Evolutionary conservation across 768 basidiomycete genomes (phyloP).

Genomic region (Suillus brevipes): DNA sequence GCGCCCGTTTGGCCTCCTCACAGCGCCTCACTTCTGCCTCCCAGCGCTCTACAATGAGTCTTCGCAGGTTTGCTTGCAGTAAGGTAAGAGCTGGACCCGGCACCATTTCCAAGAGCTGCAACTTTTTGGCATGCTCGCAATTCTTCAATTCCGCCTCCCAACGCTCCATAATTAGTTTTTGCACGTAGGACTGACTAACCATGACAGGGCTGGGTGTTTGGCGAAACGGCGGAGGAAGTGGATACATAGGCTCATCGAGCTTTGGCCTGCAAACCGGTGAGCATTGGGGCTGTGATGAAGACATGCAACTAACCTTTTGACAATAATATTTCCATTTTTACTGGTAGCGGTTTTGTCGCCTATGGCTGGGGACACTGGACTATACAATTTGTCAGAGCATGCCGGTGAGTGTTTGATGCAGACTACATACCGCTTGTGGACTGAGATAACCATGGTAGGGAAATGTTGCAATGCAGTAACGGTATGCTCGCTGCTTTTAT

Average conservation of each 20-base stretch:
- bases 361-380: neutral
- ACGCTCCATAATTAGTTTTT: neutral
- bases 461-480: neutral
- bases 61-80: neutral
- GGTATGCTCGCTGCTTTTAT: neutral
- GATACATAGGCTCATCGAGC: neutral
- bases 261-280: neutral
- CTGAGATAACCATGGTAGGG: neutral
- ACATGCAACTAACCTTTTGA: constrained; percentile 1
- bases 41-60: neutral
- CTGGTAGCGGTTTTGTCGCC: neutral
- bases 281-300: neutral
- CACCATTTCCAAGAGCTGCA: neutral
- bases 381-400: neutral
- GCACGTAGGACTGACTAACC: neutral
- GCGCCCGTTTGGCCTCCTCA: neutral
- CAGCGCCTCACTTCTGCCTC: neutral
- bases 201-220: neutral
- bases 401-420: neutral
- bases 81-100: neutral
- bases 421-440: neutral
- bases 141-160: neutral
- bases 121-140: neutral
- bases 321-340: neutral
- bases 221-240: neutral